Evolutionary conservation across 2,329 filamentous ascomycete species (phyloP).

Genomic region (Dactylellina parvicollis): DNA sequence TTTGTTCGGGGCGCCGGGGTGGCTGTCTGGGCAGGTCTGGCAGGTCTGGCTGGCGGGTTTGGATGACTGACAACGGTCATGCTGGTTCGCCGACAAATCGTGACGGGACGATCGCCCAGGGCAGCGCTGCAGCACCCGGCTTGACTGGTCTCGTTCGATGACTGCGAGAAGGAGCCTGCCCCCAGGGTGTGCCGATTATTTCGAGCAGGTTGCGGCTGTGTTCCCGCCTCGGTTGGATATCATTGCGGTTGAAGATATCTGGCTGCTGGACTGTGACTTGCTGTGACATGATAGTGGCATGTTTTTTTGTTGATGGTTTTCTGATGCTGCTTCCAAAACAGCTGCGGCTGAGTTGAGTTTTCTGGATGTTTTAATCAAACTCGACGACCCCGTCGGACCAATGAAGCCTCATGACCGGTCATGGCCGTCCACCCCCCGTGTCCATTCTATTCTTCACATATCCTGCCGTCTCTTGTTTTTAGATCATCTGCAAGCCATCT

Average conservation of each 20-base stretch:
- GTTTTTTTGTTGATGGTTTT: slow-evolving; percentile 4
- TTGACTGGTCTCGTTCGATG: too few relatives aligned
- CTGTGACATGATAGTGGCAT: slow-evolving; percentile 50
- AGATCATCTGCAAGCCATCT: slow-evolving; percentile 34
- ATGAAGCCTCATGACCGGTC: slow-evolving; percentile 7
- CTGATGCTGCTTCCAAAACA: slow-evolving; percentile 12
- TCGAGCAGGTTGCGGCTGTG: slow-evolving; percentile 45
- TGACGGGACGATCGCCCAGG: slow-evolving; percentile 22
- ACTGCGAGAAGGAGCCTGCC: too few relatives aligned
- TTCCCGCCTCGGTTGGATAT: slow-evolving; percentile 34
- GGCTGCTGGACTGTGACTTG: too few relatives aligned
- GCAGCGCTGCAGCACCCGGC: slow-evolving; percentile 16
- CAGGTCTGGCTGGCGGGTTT: not conserved
- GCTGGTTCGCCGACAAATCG: not conserved
- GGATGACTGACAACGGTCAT: slow-evolving; percentile 11
- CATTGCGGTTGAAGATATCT: not conserved
- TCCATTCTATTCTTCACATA: slow-evolving; percentile 9
- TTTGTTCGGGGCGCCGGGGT: slow-evolving; percentile 21
- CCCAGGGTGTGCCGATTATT: too few relatives aligned
- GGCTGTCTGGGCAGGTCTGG: not conserved
- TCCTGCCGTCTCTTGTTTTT: not conserved
- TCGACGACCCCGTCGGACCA: not conserved
- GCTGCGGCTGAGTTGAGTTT: slow-evolving; percentile 34
- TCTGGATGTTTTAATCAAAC: not conserved
- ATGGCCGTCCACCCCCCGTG: slow-evolving; percentile 17